Conservation (phyloP, 441 rosid genomes). For the Caryocar brasiliense region DNA sequence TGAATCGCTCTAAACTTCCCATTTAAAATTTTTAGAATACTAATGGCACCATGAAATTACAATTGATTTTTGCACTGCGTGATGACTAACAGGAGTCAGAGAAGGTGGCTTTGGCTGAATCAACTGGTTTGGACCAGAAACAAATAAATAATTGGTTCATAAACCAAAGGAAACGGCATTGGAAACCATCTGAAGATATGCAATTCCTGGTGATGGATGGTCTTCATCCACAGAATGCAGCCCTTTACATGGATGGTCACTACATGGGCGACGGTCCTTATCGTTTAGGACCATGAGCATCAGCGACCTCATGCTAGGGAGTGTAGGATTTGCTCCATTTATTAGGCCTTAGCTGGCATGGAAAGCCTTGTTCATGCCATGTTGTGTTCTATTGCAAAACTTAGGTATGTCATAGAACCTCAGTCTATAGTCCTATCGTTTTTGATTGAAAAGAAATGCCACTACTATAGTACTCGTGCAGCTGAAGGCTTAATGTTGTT, state of each 20-base stretch:
- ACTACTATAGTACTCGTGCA: conserved; percentile 3
- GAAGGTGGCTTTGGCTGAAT: conserved; percentile 89
- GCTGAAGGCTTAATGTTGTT: not conserved
- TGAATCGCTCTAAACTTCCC: not conserved
- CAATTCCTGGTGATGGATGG: conserved; percentile 99
- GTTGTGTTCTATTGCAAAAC: no score
- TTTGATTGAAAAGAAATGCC: not conserved
- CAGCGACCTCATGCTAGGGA: not conserved
- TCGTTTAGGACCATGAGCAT: conserved; percentile 64
- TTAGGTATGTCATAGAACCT: not conserved
- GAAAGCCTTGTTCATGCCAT: no score
- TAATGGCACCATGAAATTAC: not conserved
- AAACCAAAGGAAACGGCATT: conserved; percentile 92
- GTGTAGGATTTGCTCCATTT: not conserved
- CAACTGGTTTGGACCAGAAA: conserved; percentile 95
- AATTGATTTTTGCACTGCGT: not conserved
- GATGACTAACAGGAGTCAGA: conserved; percentile 57
- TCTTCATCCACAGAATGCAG: conserved; percentile 69
- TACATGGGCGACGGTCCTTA: conserved; percentile 85
- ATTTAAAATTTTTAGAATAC: not conserved
- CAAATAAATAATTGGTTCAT: conserved; percentile 98
- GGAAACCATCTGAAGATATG: conserved; percentile 99
- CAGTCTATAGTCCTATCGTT: not conserved
- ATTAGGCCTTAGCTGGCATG: no score
- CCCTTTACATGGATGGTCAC: conserved; percentile 80